These are phyloP conservation scores for Betula pendula DNA, from an alignment of 306 rosid species.

Conservation along the genomic window DNA sequence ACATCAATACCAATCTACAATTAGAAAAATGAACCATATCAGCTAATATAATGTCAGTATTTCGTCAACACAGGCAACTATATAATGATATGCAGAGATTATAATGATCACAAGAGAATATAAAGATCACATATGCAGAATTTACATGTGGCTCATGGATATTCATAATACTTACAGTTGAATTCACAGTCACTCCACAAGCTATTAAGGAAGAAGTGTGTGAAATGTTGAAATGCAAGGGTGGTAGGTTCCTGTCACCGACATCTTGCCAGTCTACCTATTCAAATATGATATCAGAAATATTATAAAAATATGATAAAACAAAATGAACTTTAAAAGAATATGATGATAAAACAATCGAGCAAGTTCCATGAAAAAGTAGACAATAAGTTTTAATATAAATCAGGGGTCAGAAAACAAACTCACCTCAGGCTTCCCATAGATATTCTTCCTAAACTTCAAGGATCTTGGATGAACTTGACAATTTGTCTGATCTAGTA, in stretches of 20 bases:
- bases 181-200: slow-evolving; percentile 77
- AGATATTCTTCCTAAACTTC: slow-evolving; percentile 65
- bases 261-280: slow-evolving; percentile 66
- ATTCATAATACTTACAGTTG: slow-evolving; percentile 52
- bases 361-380: slow-evolving; percentile 6
- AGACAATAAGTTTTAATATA: slow-evolving; percentile 4
- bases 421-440: slow-evolving; percentile 89
- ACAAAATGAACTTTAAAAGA: background rate
- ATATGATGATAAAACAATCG: slow-evolving; percentile 9
- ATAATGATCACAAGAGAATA: slow-evolving; percentile 7
- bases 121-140: slow-evolving; percentile 12
- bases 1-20: slow-evolving; percentile 88
- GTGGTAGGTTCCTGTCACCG: slow-evolving; percentile 58
- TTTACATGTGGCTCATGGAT: background rate
- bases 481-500: slow-evolving; percentile 65
- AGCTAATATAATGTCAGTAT: slow-evolving; percentile 26
- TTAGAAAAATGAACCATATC: slow-evolving; percentile 17
- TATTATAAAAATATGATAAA: slow-evolving; percentile 20
- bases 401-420: slow-evolving; percentile 22
- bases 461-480: slow-evolving; percentile 63
- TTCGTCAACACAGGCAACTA: slow-evolving; percentile 17
- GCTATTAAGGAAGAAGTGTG: slow-evolving; percentile 86
- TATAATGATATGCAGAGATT: background rate
- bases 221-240: slow-evolving; percentile 88
- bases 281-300: slow-evolving; percentile 30